Conservation (phyloP, 1,139 yeast species). For the Scheffersomyces stambukii region DNA sequence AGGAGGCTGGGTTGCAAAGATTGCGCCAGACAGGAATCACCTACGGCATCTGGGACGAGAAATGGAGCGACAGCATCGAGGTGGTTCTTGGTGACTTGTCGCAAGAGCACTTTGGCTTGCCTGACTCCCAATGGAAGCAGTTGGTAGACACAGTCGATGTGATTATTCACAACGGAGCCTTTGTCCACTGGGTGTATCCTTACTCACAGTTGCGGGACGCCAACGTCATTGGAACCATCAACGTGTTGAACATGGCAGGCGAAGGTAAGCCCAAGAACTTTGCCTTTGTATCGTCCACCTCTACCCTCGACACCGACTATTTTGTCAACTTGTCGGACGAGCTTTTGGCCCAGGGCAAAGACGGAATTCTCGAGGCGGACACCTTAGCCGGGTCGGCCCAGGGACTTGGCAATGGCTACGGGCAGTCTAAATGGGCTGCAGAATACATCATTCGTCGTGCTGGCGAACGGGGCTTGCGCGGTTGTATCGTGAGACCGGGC, state of each 20-base stretch:
- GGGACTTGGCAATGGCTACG: slow-evolving; percentile 91
- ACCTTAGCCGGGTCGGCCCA: slow-evolving; percentile 72
- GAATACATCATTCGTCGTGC: slow-evolving; percentile 86
- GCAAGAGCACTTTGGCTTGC: slow-evolving; percentile 64
- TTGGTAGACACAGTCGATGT: slow-evolving; percentile 67
- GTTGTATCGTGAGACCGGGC: slow-evolving; percentile 92
- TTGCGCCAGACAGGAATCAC: slow-evolving; percentile 72
- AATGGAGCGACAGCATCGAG: slow-evolving; percentile 54
- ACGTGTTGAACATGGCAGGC: slow-evolving; percentile 75
- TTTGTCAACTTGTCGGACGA: slow-evolving; percentile 75
- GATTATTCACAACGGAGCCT: slow-evolving; percentile 93
- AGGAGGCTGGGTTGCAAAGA: slow-evolving; percentile 69
- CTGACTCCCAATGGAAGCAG: slow-evolving; percentile 50
- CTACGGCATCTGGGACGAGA: slow-evolving; percentile 80
- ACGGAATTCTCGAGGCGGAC: slow-evolving; percentile 79
- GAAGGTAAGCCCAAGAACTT: slow-evolving; percentile 83
- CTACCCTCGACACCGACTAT: slow-evolving; percentile 81
- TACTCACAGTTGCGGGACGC: slow-evolving; percentile 88
- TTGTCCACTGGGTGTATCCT: slow-evolving; percentile 98
- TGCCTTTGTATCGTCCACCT: slow-evolving; percentile 92
- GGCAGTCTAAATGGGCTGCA: slow-evolving; percentile 97
- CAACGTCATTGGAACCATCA: slow-evolving; percentile 83
- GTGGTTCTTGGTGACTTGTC: slow-evolving; percentile 85
- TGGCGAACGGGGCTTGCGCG: slow-evolving; percentile 80
- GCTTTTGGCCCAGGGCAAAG: slow-evolving; percentile 56